Percentiles rank a stretch among this genome's conserved stretches.
These are phyloP conservation scores for Leptographium radiaticola DNA, from an alignment of 2,329 filamentous ascomycete genomes.

Conservation along the genomic window DNA sequence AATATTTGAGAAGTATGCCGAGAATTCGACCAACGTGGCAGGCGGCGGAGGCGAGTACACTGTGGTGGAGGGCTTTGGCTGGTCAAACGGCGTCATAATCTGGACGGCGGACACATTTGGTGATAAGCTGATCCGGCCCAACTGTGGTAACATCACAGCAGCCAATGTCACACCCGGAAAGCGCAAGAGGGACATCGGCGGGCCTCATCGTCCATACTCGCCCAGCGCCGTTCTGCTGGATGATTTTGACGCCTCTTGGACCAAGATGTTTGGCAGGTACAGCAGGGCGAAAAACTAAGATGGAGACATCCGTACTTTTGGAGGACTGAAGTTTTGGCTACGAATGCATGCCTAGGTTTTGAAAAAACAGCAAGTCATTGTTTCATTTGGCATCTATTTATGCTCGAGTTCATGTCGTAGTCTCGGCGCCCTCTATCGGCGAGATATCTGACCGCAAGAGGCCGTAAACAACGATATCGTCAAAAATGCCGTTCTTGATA, in stretches of 20 bases:
- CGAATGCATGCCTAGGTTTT: not conserved
- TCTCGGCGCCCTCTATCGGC: not conserved
- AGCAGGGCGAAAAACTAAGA: not conserved
- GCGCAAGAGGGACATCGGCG: slow-evolving; percentile 11
- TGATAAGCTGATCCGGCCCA: slow-evolving; percentile 37
- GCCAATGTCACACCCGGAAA: slow-evolving; percentile 21
- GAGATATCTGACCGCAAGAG: slow-evolving; percentile 14
- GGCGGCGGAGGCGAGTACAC: slow-evolving; percentile 56
- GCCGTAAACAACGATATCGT: slow-evolving; percentile 25
- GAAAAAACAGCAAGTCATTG: not conserved
- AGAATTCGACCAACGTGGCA: slow-evolving; percentile 44
- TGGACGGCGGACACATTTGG: slow-evolving; percentile 53
- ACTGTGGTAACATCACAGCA: slow-evolving; percentile 38
- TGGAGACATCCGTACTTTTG: not conserved
- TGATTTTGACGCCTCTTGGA: slow-evolving; percentile 30
- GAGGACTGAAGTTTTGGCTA: too few species aligned
- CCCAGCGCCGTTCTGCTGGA: slow-evolving; percentile 32
- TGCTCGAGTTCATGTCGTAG: not conserved
- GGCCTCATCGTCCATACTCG: not conserved
- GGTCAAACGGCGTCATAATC: slow-evolving; percentile 56
- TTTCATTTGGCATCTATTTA: not conserved
- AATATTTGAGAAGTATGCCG: slow-evolving; percentile 60
- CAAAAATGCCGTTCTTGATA: slow-evolving; percentile 26
- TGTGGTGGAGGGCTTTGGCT: slow-evolving; percentile 58
- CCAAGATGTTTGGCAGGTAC: slow-evolving; percentile 31